phyloP scores from a whole-genome alignment of 176 grass and related monocot species.

The Canna indica region DNA sequence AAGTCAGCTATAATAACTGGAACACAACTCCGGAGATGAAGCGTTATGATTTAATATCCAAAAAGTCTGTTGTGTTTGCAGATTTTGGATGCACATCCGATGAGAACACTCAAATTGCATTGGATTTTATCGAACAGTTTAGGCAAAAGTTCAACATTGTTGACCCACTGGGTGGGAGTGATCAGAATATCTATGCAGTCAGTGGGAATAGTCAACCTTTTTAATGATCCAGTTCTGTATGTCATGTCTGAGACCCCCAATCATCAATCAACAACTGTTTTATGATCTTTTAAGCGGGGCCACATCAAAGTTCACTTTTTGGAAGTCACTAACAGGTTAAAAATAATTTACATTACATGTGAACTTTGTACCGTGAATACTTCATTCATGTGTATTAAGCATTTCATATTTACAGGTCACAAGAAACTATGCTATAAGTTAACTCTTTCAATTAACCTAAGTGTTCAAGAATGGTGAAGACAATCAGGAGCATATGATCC shows the following conservation, averaged over 20 bases:
- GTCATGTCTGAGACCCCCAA: background rate
- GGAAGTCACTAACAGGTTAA: background rate
- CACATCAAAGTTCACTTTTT: background rate
- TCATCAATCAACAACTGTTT: background rate
- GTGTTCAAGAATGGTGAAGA: background rate
- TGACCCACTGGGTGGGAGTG: background rate
- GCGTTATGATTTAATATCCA: slow-evolving; percentile 4
- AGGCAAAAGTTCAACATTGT: slow-evolving; percentile 4
- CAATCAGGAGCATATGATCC: background rate
- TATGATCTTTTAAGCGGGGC: background rate
- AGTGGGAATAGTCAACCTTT: background rate
- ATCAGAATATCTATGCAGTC: background rate
- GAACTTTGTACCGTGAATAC: background rate
- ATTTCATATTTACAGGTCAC: background rate
- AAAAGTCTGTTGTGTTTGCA: background rate
- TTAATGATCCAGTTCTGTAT: background rate
- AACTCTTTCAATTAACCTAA: background rate
- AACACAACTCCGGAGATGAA: background rate
- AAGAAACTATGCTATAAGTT: background rate
- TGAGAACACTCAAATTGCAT: slow-evolving; percentile 4
- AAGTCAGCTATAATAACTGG: slow-evolving; percentile 14
- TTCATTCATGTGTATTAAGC: background rate
- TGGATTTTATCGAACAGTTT: slow-evolving; percentile 11
- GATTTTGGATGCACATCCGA: slow-evolving; percentile 4
- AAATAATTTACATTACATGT: background rate